Evolutionary conservation across 495 filamentous ascomycete species (phyloP).

Genomic region (Aspergillus mulundensis): DNA sequence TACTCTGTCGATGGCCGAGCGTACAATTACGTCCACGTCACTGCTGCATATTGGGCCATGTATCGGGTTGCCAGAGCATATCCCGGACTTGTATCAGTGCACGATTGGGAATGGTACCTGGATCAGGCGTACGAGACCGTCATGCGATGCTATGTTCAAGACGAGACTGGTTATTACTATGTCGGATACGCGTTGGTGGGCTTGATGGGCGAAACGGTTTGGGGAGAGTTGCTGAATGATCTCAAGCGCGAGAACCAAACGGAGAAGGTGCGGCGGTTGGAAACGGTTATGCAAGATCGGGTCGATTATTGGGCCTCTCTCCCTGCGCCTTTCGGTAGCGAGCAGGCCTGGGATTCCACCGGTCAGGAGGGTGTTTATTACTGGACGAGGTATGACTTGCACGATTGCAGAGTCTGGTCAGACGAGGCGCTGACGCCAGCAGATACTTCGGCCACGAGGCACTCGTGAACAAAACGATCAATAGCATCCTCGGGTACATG

Average conservation of each 20-base stretch:
- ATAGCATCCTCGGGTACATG: conserved; percentile 47
- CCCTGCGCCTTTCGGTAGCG: conserved; percentile 49
- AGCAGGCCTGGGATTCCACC: conserved; percentile 54
- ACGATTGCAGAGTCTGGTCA: too few relatives aligned
- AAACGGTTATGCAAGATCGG: conserved; percentile 37
- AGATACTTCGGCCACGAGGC: conserved; percentile 41
- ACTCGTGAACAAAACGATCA: conserved; percentile 42
- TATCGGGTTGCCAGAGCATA: conserved; percentile 43
- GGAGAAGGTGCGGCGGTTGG: conserved; percentile 30
- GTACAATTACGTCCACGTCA: conserved; percentile 52
- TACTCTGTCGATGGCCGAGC: conserved; percentile 39
- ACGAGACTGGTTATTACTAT: background rate
- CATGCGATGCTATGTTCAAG: conserved; percentile 14
- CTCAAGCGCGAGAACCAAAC: conserved; percentile 37
- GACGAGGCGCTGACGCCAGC: too few relatives aligned
- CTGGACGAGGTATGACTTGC: conserved; percentile 41
- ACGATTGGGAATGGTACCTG: conserved; percentile 46
- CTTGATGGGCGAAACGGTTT: conserved; percentile 52
- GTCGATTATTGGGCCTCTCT: conserved; percentile 38
- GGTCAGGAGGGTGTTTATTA: conserved; percentile 54
- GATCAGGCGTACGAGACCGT: conserved; percentile 36
- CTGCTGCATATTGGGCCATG: conserved; percentile 46
- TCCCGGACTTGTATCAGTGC: conserved; percentile 33
- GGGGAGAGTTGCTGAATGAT: conserved; percentile 42
- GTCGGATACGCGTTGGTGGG: conserved; percentile 28